These are phyloP conservation scores for Chrysosporium keratinophilum DNA, from an alignment of 2,329 filamentous ascomycete species.

Conservation along the genomic window DNA sequence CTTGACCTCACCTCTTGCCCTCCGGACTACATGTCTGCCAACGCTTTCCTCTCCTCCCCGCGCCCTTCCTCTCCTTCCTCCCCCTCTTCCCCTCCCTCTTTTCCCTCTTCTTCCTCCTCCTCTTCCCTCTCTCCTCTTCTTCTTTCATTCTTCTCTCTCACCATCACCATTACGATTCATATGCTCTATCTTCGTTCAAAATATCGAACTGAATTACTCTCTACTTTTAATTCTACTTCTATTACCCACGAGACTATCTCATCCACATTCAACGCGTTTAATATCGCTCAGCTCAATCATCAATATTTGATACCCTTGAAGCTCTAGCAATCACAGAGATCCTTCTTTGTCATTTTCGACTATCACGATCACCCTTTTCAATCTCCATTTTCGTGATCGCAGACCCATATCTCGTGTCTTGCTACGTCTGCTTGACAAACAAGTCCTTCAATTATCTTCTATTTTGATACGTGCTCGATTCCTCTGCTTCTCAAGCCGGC, in stretches of 20 bases:
- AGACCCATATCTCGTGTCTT: neutral
- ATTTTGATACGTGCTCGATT: neutral
- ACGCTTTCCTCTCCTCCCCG: neutral
- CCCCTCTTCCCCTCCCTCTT: neutral
- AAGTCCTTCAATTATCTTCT: too few species aligned
- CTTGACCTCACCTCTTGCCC: constrained; percentile 7
- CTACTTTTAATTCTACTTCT: neutral
- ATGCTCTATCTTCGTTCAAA: neutral
- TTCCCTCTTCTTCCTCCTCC: neutral
- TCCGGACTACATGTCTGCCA: constrained; percentile 6
- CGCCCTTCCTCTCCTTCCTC: neutral
- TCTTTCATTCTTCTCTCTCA: neutral
- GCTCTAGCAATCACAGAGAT: neutral
- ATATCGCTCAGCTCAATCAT: neutral
- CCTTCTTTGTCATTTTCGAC: neutral
- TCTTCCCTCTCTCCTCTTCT: neutral
- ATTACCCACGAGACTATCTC: neutral
- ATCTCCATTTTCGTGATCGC: neutral
- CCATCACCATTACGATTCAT: neutral
- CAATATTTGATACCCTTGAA: constrained; percentile 7
- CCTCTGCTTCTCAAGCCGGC: neutral
- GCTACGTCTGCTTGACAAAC: neutral
- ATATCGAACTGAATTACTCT: neutral
- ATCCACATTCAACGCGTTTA: neutral
- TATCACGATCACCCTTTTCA: neutral